Conservation (phyloP, 768 basidiomycete species). For the Dentipellis sp. region DNA sequence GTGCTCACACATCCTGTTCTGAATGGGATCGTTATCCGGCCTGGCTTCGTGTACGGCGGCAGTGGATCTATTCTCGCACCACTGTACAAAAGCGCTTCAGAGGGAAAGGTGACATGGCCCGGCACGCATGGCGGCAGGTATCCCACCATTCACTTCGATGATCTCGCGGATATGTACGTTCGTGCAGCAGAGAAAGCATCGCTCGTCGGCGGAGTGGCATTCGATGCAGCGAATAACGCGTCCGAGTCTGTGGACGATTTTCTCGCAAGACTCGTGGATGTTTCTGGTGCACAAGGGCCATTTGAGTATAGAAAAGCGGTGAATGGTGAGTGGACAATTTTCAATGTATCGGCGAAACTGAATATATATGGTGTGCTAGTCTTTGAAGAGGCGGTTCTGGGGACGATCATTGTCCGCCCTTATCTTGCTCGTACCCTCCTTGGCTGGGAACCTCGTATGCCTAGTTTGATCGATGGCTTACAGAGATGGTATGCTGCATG, state of each 20-base stretch:
- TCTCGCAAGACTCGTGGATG: slow-evolving; percentile 26
- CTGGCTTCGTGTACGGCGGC: slow-evolving; percentile 34
- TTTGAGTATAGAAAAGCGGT: slow-evolving; percentile 25
- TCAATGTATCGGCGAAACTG: neutral
- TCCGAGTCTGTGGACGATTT: slow-evolving; percentile 34
- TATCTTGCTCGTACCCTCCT: slow-evolving; percentile 32
- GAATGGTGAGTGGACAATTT: slow-evolving; percentile 23
- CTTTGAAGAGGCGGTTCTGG: slow-evolving; percentile 18
- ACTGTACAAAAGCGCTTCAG: slow-evolving; percentile 24
- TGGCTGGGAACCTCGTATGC: slow-evolving; percentile 34
- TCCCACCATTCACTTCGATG: slow-evolving; percentile 33
- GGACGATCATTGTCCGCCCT: slow-evolving; percentile 25
- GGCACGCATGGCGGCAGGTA: slow-evolving; percentile 28
- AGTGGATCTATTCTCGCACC: slow-evolving; percentile 25
- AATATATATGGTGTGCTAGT: neutral
- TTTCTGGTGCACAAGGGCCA: slow-evolving; percentile 27
- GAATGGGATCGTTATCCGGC: slow-evolving; percentile 37
- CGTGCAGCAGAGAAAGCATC: slow-evolving; percentile 29
- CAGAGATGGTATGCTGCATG: slow-evolving; percentile 31
- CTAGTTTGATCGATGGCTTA: slow-evolving; percentile 33
- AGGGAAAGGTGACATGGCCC: slow-evolving; percentile 23
- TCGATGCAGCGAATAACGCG: slow-evolving; percentile 30
- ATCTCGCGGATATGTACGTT: slow-evolving; percentile 35
- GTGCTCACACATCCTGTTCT: slow-evolving; percentile 22
- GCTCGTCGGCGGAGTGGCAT: slow-evolving; percentile 28